phyloP scores from a whole-genome alignment of 768 basidiomycete genomes.

The Baorangia bicolor region DNA sequence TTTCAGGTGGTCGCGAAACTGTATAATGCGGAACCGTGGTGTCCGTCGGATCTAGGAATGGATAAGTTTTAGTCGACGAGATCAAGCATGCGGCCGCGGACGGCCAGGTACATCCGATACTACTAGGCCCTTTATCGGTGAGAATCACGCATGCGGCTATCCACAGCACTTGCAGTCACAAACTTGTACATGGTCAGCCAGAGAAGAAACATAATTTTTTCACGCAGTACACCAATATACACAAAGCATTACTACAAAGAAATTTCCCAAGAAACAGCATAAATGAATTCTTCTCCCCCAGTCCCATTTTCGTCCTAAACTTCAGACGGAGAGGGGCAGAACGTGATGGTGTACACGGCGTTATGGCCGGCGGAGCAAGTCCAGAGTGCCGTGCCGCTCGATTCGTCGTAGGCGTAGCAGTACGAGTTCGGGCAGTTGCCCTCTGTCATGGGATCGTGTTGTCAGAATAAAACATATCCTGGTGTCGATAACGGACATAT shows the following conservation, averaged over 20 bases:
- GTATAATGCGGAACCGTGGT: not conserved
- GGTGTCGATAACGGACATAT: not conserved
- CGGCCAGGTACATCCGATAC: not conserved
- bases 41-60: not conserved
- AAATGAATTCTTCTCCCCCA: not conserved
- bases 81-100: not conserved
- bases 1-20: not conserved
- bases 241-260: not conserved
- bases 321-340: conserved; percentile 37
- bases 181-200: not conserved
- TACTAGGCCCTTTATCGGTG: not conserved
- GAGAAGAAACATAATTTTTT: not conserved
- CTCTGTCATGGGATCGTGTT: conserved; percentile 27
- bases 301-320: not conserved
- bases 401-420: conserved; percentile 53
- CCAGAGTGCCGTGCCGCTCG: conserved; percentile 44
- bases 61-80: not conserved
- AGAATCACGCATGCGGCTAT: not conserved
- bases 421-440: conserved; percentile 45
- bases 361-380: conserved; percentile 37
- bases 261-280: not conserved
- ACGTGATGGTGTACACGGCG: conserved; percentile 46
- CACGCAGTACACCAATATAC: not conserved
- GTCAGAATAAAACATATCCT: not conserved
- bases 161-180: not conserved